Percentiles rank a stretch among this genome's conserved stretches.
Evolutionary conservation across 768 basidiomycete genomes (phyloP).

Genomic region (Amanita pallidorosea): DNA sequence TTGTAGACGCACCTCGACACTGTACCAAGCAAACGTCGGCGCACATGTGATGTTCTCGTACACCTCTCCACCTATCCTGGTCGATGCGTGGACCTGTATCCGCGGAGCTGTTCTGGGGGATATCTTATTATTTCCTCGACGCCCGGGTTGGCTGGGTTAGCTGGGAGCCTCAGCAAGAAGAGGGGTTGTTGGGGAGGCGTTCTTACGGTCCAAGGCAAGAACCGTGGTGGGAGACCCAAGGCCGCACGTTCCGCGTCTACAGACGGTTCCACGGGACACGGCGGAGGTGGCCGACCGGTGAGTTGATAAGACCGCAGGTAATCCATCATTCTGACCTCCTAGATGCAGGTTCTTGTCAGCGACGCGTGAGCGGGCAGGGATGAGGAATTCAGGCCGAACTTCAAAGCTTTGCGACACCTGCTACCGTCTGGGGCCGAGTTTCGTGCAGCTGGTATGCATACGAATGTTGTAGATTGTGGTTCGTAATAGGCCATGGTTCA

Average conservation of each 20-base stretch:
- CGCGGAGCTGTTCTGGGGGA: conserved; percentile 8
- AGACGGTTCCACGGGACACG: conserved; percentile 37
- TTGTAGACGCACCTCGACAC: conserved; percentile 27
- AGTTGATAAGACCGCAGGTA: conserved; percentile 38
- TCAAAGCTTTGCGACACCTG: conserved; percentile 18
- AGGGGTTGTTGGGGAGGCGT: neutral
- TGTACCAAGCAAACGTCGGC: conserved; percentile 22
- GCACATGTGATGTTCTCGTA: conserved; percentile 30
- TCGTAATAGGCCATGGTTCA: neutral
- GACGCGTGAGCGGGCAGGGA: neutral
- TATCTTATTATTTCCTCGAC: neutral
- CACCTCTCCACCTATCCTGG: conserved; percentile 13
- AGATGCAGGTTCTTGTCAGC: no score
- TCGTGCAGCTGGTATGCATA: conserved; percentile 9
- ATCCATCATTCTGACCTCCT: conserved; percentile 49
- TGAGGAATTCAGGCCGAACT: conserved; percentile 10
- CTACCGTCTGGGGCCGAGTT: conserved; percentile 4
- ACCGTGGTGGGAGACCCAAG: conserved; percentile 38
- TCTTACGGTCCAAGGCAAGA: conserved; percentile 26
- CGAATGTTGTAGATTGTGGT: neutral
- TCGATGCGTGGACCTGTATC: conserved; percentile 12
- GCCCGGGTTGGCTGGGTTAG: neutral
- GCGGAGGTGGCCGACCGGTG: conserved; percentile 36
- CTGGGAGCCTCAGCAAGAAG: neutral
- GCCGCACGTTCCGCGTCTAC: conserved; percentile 30